These are phyloP conservation scores for Quercus engelmannii DNA, from an alignment of 306 rosid genomes.

Conservation along the genomic window DNA sequence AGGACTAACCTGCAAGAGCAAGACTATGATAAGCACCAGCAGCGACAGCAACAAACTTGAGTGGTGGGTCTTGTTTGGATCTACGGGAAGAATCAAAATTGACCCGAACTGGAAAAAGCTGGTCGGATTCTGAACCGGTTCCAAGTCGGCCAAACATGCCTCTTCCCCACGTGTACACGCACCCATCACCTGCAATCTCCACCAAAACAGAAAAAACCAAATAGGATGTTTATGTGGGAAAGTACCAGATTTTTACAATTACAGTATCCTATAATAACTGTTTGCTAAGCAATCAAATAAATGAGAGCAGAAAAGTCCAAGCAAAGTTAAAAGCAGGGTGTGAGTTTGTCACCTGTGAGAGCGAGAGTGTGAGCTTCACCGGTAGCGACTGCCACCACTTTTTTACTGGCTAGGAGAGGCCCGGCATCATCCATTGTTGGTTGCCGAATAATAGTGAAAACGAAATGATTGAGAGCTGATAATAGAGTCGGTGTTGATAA, in stretches of 20 bases:
- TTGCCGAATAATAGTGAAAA: not conserved
- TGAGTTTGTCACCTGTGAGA: conserved; percentile 33
- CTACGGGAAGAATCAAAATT: conserved; percentile 36
- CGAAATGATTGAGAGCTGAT: too few relatives aligned
- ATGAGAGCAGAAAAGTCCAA: not conserved
- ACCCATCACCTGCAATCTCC: conserved; percentile 58
- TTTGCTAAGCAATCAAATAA: too few relatives aligned
- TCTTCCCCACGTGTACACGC: conserved; percentile 87
- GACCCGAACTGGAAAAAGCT: conserved; percentile 51
- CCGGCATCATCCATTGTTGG: conserved; percentile 22
- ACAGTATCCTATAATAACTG: too few relatives aligned
- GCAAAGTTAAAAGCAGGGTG: not conserved
- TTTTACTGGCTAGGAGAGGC: conserved; percentile 8
- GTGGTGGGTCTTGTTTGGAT: conserved; percentile 8
- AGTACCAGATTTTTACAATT: too few relatives aligned
- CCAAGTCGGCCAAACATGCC: conserved; percentile 93
- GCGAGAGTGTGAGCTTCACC: conserved; percentile 61
- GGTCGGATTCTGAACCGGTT: conserved; percentile 57
- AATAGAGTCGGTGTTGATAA: too few relatives aligned
- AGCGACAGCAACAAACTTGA: conserved; percentile 61
- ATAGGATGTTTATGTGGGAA: too few relatives aligned
- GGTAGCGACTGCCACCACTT: conserved; percentile 40
- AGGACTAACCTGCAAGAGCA: conserved; percentile 67
- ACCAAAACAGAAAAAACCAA: conserved; percentile 1
- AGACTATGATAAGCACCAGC: conserved; percentile 94